Evolutionary conservation across 108 stramenopile genomes (phyloP).

Genomic region (Parmales sp.): DNA sequence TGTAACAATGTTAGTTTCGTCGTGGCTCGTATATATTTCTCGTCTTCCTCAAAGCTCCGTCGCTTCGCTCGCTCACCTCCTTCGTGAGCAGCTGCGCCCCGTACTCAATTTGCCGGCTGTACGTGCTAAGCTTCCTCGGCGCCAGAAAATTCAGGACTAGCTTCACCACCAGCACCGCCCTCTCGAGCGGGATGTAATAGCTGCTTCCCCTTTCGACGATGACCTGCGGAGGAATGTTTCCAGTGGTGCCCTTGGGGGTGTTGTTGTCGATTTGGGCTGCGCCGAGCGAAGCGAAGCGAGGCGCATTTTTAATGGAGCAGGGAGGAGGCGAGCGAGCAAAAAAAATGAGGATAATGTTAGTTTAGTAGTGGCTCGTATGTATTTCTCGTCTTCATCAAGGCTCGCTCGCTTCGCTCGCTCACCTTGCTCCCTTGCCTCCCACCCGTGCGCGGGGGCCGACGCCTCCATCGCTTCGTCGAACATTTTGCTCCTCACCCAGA

Average conservation of each 20-base stretch:
- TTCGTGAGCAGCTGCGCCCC: conserved; percentile 19
- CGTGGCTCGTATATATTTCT: no score
- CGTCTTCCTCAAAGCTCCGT: no score
- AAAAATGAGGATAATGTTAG: no score
- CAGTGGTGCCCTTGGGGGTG: no score
- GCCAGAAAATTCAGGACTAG: conserved; percentile 20
- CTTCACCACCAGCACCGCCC: conserved; percentile 21
- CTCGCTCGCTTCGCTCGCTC: background rate
- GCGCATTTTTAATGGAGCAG: no score
- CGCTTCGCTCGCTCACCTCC: no score
- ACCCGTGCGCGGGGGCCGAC: background rate
- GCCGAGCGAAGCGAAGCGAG: no score
- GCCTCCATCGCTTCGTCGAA: background rate
- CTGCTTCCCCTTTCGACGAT: background rate
- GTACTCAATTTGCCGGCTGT: conserved; percentile 24
- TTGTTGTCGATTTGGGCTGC: no score
- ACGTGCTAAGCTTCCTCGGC: conserved; percentile 7
- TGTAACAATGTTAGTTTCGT: no score
- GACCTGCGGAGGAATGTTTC: background rate
- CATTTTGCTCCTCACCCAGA: conserved; percentile 18
- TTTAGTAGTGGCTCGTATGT: no score
- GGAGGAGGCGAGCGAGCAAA: no score
- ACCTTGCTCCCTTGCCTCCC: background rate
- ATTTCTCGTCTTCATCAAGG: background rate
- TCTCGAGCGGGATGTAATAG: conserved; percentile 20